A percentile compares a stretch with the other conserved stretches of the same genome.
Evolutionary conservation across 2,329 filamentous ascomycete genomes (phyloP).

Genomic region (Chaetomiaceae sp.): DNA sequence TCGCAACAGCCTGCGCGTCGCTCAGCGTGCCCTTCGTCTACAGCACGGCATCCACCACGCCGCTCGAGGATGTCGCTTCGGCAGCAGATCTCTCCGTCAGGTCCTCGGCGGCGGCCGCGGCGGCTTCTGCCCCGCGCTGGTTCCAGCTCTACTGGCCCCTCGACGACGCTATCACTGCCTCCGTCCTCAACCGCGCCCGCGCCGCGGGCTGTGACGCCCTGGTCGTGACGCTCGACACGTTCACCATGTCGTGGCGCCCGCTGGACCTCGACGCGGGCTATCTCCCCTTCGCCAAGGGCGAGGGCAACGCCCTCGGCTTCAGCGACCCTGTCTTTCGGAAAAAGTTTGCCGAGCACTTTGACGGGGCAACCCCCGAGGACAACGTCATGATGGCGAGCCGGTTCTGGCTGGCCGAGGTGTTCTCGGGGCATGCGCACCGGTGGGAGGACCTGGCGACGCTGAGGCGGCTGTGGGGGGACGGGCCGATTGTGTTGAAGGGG

Average conservation of each 20-base stretch:
- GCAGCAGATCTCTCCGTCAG: slow-evolving; percentile 38
- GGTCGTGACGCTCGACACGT: slow-evolving; percentile 68
- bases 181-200: slow-evolving; percentile 58
- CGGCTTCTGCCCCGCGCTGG: slow-evolving; percentile 50
- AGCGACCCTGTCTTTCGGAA: slow-evolving; percentile 61
- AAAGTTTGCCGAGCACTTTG: slow-evolving; percentile 49
- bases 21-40: slow-evolving; percentile 62
- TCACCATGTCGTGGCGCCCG: slow-evolving; percentile 58
- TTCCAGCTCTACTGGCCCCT: slow-evolving; percentile 73
- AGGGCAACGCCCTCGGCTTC: slow-evolving; percentile 60
- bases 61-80: slow-evolving; percentile 62
- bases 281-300: slow-evolving; percentile 54
- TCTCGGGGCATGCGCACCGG: slow-evolving; percentile 48
- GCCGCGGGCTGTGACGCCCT: slow-evolving; percentile 59
- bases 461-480: slow-evolving; percentile 51
- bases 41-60: slow-evolving; percentile 57
- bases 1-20: slow-evolving; percentile 57
- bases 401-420: slow-evolving; percentile 50
- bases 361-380: slow-evolving; percentile 42
- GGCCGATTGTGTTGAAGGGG: slow-evolving; percentile 60
- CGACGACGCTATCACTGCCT: slow-evolving; percentile 60
- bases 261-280: slow-evolving; percentile 61
- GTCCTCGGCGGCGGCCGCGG: neutral
- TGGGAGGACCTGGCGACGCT: slow-evolving; percentile 61
- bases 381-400: slow-evolving; percentile 43